Conservation (phyloP, 805 yeast species). For the Clavispora asparagi region DNA sequence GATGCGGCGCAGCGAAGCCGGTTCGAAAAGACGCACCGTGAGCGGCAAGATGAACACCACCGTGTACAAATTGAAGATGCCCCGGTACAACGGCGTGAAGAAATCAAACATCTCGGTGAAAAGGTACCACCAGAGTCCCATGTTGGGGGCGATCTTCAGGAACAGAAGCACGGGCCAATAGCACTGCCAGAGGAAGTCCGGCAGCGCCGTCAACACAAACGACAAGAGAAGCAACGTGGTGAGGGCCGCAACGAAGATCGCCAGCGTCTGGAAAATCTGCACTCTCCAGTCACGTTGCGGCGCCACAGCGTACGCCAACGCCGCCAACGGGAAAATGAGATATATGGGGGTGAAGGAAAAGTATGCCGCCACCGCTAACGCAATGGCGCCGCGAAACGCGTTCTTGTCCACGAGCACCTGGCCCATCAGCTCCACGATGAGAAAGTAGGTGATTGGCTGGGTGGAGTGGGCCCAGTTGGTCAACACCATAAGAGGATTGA, state of each 20-base stretch:
- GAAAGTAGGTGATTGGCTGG: slow-evolving; percentile 52
- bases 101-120: slow-evolving; percentile 93
- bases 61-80: slow-evolving; percentile 75
- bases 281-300: slow-evolving; percentile 9
- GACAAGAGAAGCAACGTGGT: slow-evolving; percentile 30
- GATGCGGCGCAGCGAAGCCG: slow-evolving; percentile 12
- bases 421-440: slow-evolving; percentile 45
- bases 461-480: slow-evolving; percentile 70
- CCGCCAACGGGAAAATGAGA: slow-evolving; percentile 54
- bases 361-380: slow-evolving; percentile 60
- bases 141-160: slow-evolving; percentile 75
- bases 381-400: slow-evolving; percentile 40
- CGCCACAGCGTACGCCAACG: slow-evolving; percentile 22
- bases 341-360: slow-evolving; percentile 59
- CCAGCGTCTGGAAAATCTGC: slow-evolving; percentile 5
- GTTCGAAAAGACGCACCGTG: slow-evolving; percentile 54
- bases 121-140: slow-evolving; percentile 98
- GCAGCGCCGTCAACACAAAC: slow-evolving; percentile 26
- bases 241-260: slow-evolving; percentile 13
- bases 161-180: slow-evolving; percentile 58
- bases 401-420: slow-evolving; percentile 38
- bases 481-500: slow-evolving; percentile 76
- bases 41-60: slow-evolving; percentile 67
- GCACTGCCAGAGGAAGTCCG: slow-evolving; percentile 33
- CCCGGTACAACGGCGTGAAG: slow-evolving; percentile 76